Base-by-base conservation (phyloP, 768 basidiomycete species). In the Suillus variegatus region DNA sequence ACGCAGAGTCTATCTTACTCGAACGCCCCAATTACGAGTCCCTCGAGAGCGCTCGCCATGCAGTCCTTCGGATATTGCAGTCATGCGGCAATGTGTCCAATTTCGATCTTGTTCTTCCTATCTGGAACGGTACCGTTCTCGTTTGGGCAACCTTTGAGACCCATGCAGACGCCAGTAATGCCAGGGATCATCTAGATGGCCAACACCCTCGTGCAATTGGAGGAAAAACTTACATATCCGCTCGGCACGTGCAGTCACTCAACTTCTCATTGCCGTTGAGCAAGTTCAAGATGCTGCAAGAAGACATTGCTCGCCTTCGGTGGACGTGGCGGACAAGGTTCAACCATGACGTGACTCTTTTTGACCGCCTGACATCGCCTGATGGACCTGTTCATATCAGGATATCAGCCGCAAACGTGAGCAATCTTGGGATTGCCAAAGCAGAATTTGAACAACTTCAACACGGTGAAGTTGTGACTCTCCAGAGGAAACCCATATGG, bases 391-490 rank as follows among this genome's bases (percentile, higher is more conserved):
- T 82, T 22, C 47, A 65, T 12, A 73, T 92, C 57, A 84, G 78
- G 65, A 66, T 93, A 1, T 82, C 79, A 2, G 85, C 86, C 0
- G 81, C 85, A 14, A 80, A 82, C 13, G 69, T 84, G 13, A 81
- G 81, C 61, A 76, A 83, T 8, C 72, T 94, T 2, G 84, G 85
- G 0, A 74, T 73, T 47, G 80, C 91, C 61, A 92, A 91, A 69
- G 72, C 78, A 3, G 81, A 87, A 66, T 81, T 92, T 25, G 89
- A 91, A 70, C 80, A 79, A n/a, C 77, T 89, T 13, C 71, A 89
- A 0, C 83, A 81, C 3, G 91, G 92, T 1, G 88, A 93, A 67
- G 76, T 82, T 3, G 73, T 91, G 41, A 80, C 75, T 35, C 69
- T 83, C 20, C 81, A 86, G 54, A 85, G 82, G 36, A 82, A 83